Evolutionary conservation across 805 yeast genomes (phyloP), one percentile per base, ranked within the genome.

Genomic region (Kluyveromyces lactis): DNA sequence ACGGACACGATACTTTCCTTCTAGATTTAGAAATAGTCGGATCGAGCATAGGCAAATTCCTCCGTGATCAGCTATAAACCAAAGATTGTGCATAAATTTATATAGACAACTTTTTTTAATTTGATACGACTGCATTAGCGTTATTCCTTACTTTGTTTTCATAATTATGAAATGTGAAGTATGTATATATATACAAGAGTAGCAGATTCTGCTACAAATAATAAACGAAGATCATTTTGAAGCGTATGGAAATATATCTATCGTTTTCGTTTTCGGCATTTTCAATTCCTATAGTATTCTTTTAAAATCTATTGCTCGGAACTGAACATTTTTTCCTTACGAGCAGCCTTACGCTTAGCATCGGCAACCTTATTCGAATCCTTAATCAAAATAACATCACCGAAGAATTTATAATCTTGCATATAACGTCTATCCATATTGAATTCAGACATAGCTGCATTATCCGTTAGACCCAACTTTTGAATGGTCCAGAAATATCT

Each of bases 1-100:
- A 75, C 59, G 97, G 97, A 6, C 97, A 89, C 52, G 96, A 89
- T 58, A 87, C 96, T 0, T 89, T 89, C 58, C 64, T 89, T 46
- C 64, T 89, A 42, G 87, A 86, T 46, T 66, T 83, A 43, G 81
- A 81, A 47, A 77, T 86, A 53, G 79, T 87, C 39, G 96, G 96
- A 8, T 74, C 71, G 2, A 90, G 89, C 5, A 78, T 89, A 17
- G 72, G 73, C 50, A 51, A 60, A 40, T 87, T 87, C 55, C 65
- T 87, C 47, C 70, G 66, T 39, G 42, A 37, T 42, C 18, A 38
- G 34, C n/a, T n/a, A n/a, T n/a, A n/a, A n/a, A n/a, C n/a, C n/a
- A n/a, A n/a, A 24, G 24, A 34, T 26, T 15, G 16, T 18, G 15
- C 18, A 28, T 16, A 28, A 28, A 28, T 28, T n/a, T n/a, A n/a